Base-by-base conservation (phyloP, 129 eudicot genomes). In the Solidago caesia region DNA sequence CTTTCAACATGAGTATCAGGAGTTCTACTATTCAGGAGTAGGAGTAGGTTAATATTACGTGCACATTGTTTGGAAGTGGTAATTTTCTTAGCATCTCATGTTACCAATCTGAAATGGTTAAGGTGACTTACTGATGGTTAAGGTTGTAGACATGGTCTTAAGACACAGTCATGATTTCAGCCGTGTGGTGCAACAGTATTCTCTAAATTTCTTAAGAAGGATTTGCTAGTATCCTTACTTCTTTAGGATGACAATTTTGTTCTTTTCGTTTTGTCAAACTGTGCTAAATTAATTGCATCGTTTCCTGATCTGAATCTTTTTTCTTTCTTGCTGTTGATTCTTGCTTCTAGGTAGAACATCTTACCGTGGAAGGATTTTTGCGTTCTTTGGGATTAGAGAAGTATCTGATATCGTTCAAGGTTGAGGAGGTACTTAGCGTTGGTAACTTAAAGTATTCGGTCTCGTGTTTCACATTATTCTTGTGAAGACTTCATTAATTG, bases 391-490 rank as follows among this genome's bases (percentile, higher is more conserved):
- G 85, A 45, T 83, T 92, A 79, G 96, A 82, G 29, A 92, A 87
- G 71, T 92, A 77, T 76, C 67, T 80, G 39, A 84, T 92, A 64
- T 72, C 83, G 5, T 87, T 92, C 83, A 87, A 89, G 84, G 96
- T 87, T 67, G 96, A 92, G 81, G 97, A 92, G 79, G 97, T 92
- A 85, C 10, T 87, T 73, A 62, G 27, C 21, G 7, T 72, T 78
- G 15, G 27, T 33, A 61, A 55, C 25, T 61, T 10, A 69, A 51
- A 47, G 25, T 41, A 46, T 47, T 52, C 44, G 5, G 8, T 73
- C 69, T 68, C 11, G 4, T 9, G 59, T 2, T 62, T 73, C 66
- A 14, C 75, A 60, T 58, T 47, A 15, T 63, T 42, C 47, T 16
- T 65, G 75, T n/a, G 53, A 64, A 42, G 71, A 52, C 27, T 14